Percentiles rank a stretch among this genome's conserved stretches.
phyloP scores from a whole-genome alignment of 2,329 filamentous ascomycete species.

The Lecanicillium sp. region DNA sequence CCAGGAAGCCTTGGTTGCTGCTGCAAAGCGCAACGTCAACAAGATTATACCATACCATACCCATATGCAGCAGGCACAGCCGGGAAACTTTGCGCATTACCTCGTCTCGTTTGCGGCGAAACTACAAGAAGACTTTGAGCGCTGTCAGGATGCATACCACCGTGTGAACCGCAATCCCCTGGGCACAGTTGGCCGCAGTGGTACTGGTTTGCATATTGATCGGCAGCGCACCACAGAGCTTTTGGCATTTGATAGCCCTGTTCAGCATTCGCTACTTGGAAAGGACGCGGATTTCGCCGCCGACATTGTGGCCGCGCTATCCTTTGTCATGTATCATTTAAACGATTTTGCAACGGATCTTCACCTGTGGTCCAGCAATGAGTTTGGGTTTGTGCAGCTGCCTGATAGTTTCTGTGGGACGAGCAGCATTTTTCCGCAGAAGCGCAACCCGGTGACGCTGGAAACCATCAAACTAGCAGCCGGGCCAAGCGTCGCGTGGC shows the following conservation, averaged over 20 bases:
- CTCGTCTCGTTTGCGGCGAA: constrained; percentile 16
- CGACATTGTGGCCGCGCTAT: constrained; percentile 6
- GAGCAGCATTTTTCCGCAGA: constrained; percentile 11
- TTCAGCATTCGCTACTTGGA: constrained; percentile 6
- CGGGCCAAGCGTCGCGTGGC: constrained; percentile 7
- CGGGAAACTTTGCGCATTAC: constrained; percentile 10
- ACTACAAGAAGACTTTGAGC: constrained; percentile 9
- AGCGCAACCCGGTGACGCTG: constrained; percentile 10
- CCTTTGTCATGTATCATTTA: constrained; percentile 8
- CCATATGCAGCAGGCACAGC: constrained; percentile 12
- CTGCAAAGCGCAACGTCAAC: constrained; percentile 2
- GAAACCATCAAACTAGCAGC: constrained; percentile 10
- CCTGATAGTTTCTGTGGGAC: constrained; percentile 8
- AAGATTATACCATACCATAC: constrained; percentile 9
- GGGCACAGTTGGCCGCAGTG: constrained; percentile 6
- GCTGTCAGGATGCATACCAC: constrained; percentile 7
- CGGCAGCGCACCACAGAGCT: constrained; percentile 6
- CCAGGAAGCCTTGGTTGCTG: constrained; percentile 5
- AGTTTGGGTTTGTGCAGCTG: constrained; percentile 9
- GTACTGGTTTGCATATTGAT: constrained; percentile 6
- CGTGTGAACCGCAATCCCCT: constrained; percentile 9
- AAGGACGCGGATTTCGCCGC: constrained; percentile 8
- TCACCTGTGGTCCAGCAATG: constrained; percentile 9
- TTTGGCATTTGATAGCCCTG: constrained; percentile 6
- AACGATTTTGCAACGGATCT: constrained; percentile 10